Percentiles rank a stretch among this genome's conserved stretches.
phyloP scores from a whole-genome alignment of 2,329 filamentous ascomycete species.

The Drechslera avenae region DNA sequence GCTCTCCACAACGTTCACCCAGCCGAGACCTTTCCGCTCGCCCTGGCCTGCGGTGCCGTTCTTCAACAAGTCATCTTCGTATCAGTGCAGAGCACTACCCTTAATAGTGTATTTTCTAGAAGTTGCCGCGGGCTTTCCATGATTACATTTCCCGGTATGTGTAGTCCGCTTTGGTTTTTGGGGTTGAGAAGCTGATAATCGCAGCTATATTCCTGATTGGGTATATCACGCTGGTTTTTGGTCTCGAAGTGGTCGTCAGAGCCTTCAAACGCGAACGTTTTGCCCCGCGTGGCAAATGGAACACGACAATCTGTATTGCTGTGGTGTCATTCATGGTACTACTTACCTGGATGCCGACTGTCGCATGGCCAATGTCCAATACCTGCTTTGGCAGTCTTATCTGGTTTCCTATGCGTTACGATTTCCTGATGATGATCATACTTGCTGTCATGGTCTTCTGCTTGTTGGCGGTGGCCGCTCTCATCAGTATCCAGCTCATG shows the following conservation, averaged over 20 bases:
- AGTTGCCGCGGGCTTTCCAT: slow-evolving; percentile 44
- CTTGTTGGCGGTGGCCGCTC: slow-evolving; percentile 57
- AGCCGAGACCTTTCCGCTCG: slow-evolving; percentile 49
- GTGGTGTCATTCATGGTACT: slow-evolving; percentile 59
- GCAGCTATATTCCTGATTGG: slow-evolving; percentile 70
- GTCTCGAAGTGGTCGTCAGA: slow-evolving; percentile 64
- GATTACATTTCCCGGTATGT: slow-evolving; percentile 48
- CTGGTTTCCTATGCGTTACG: slow-evolving; percentile 68
- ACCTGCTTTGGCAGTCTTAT: slow-evolving; percentile 71
- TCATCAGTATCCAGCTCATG: slow-evolving; percentile 64
- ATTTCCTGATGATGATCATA: slow-evolving; percentile 62
- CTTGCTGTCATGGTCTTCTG: slow-evolving; percentile 58
- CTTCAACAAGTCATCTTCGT: slow-evolving; percentile 48
- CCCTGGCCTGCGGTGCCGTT: slow-evolving; percentile 45
- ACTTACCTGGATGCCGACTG: slow-evolving; percentile 63
- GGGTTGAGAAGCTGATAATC: slow-evolving; percentile 19
- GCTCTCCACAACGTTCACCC: slow-evolving; percentile 47
- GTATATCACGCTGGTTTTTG: slow-evolving; percentile 69
- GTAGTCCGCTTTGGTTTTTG: neutral
- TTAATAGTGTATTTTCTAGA: slow-evolving; percentile 46
- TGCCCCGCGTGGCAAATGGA: slow-evolving; percentile 64
- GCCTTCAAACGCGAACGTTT: slow-evolving; percentile 63
- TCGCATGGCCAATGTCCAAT: slow-evolving; percentile 60
- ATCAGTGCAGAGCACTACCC: slow-evolving; percentile 46
- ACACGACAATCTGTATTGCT: slow-evolving; percentile 61